Evolutionary conservation across 176 grass and related monocot genomes (phyloP).

Genomic region (Carex kokanica): DNA sequence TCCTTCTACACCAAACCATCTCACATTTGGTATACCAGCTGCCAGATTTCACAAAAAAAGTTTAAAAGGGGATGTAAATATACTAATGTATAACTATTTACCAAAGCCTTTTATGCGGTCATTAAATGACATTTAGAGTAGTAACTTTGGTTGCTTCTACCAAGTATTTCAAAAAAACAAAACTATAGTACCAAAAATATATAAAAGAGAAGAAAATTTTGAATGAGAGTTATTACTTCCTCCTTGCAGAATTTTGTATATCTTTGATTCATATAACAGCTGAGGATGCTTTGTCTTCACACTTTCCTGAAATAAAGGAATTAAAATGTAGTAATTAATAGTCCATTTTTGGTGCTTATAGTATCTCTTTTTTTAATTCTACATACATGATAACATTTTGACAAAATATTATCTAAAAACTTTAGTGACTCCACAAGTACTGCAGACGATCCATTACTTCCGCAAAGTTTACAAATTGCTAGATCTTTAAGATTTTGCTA

Average conservation of each 20-base stretch:
- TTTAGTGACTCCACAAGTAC: background rate
- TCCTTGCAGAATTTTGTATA: constrained; percentile 89
- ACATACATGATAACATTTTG: background rate
- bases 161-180: no score
- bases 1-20: constrained; percentile 96
- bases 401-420: background rate
- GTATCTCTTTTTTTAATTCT: background rate
- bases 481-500: background rate
- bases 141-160: no score
- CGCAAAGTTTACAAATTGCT: background rate
- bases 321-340: background rate
- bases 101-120: no score
- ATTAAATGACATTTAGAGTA: no score
- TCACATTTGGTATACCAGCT: constrained; percentile 91
- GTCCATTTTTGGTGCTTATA: background rate
- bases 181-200: constrained; percentile 19
- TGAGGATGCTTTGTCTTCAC: constrained; percentile 99
- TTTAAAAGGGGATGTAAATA: background rate
- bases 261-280: constrained; percentile 93
- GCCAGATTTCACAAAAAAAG: constrained; percentile 35
- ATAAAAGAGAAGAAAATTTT: constrained; percentile 8
- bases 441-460: background rate
- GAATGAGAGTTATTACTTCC: constrained; percentile 56
- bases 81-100: background rate
- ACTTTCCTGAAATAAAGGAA: constrained; percentile 62